Conservation (phyloP, 305 asterid species). For the Solanum hybrid region DNA sequence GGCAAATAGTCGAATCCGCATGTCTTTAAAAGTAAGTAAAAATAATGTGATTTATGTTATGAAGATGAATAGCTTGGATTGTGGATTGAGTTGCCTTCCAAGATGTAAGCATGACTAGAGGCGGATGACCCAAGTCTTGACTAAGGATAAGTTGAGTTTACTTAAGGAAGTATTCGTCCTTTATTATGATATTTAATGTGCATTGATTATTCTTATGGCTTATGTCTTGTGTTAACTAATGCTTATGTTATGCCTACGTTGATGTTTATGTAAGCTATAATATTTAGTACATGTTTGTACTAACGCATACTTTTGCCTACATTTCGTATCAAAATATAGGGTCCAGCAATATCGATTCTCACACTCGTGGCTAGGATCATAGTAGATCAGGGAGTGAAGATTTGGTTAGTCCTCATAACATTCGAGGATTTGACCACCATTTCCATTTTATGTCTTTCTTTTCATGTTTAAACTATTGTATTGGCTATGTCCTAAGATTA, state of each 20-base stretch:
- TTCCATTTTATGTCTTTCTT: background rate
- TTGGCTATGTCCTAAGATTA: background rate
- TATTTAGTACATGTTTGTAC: background rate
- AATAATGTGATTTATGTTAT: background rate
- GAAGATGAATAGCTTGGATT: background rate
- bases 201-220: background rate
- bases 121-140: background rate
- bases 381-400: background rate
- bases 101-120: background rate
- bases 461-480: background rate
- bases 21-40: background rate
- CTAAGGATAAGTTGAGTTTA: background rate
- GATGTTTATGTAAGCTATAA: background rate
- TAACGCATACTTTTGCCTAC: background rate
- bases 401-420: background rate
- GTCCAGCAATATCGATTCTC: background rate
- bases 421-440: background rate
- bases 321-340: background rate
- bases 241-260: background rate
- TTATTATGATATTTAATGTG: background rate
- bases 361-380: background rate
- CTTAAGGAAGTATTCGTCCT: background rate
- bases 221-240: background rate
- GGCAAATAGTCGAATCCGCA: background rate
- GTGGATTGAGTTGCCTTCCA: background rate